Evolutionary conservation across 176 grass and related monocot genomes (phyloP).

Genomic region (Miscanthus lutarioriparius): DNA sequence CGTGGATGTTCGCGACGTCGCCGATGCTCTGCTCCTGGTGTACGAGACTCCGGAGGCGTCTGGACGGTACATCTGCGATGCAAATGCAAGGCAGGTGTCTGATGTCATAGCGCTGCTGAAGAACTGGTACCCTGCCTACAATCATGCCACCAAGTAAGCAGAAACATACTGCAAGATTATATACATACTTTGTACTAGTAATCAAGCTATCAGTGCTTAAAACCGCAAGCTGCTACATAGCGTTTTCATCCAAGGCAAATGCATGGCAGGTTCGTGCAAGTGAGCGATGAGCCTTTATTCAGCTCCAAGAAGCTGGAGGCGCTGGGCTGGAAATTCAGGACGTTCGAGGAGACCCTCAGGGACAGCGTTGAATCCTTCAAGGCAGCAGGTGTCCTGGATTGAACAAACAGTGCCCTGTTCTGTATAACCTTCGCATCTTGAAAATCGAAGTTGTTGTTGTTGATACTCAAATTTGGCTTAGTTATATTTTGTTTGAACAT

Average conservation of each 20-base stretch:
- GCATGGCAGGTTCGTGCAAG: constrained; percentile 33
- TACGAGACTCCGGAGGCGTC: constrained; percentile 73
- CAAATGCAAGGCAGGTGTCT: constrained; percentile 16
- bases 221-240: not conserved
- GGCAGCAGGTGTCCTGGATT: constrained; percentile 20
- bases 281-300: constrained; percentile 23
- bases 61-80: constrained; percentile 45
- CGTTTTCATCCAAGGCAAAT: not conserved
- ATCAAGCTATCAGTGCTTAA: not conserved
- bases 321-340: constrained; percentile 49
- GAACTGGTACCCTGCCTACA: constrained; percentile 35
- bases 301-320: constrained; percentile 41
- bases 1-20: constrained; percentile 73
- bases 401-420: not conserved
- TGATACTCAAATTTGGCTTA: no score
- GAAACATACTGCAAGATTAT: not conserved
- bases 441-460: not conserved
- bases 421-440: not conserved
- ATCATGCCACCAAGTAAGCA: constrained; percentile 47
- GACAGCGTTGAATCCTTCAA: constrained; percentile 46
- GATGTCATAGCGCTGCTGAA: constrained; percentile 58
- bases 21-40: constrained; percentile 60
- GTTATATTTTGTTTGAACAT: no score
- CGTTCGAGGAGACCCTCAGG: constrained; percentile 44
- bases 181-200: not conserved